Conservation (phyloP, 805 yeast genomes). For the Novakomyces olei region DNA sequence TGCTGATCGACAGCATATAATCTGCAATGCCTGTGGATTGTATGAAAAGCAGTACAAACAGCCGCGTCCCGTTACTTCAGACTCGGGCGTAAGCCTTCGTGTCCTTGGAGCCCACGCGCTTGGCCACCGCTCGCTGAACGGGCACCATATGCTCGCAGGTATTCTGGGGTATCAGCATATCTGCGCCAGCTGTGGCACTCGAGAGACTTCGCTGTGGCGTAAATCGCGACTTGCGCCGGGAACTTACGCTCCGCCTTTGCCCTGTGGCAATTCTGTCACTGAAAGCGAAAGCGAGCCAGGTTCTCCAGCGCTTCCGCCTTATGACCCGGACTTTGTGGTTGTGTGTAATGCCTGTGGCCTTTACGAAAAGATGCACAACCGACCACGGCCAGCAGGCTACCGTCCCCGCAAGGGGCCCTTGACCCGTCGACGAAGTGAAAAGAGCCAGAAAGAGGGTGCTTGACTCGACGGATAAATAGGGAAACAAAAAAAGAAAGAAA, state of each 20-base stretch:
- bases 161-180: too few species aligned
- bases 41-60: constrained; percentile 37
- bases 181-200: constrained; percentile 64
- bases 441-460: too few species aligned
- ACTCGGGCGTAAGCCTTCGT: constrained; percentile 24
- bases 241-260: too few species aligned
- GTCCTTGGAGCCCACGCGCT: background rate
- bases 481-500: too few species aligned
- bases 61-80: constrained; percentile 47
- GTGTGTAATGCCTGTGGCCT: constrained; percentile 76
- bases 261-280: too few species aligned
- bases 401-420: constrained; percentile 49
- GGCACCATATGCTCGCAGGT: too few species aligned
- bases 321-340: too few species aligned
- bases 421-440: constrained; percentile 44
- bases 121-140: constrained; percentile 25
- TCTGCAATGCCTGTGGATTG: constrained; percentile 92
- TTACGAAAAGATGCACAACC: constrained; percentile 52
- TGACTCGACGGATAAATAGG: too few species aligned
- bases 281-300: too few species aligned
- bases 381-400: constrained; percentile 55
- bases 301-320: too few species aligned
- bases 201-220: constrained; percentile 78
- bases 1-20: constrained; percentile 69
- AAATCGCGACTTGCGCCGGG: constrained; percentile 59